A percentile compares a stretch with the other conserved stretches of the same genome.
Evolutionary conservation across 441 rosid species (phyloP).

Genomic region (Flueggea neowawraea): DNA sequence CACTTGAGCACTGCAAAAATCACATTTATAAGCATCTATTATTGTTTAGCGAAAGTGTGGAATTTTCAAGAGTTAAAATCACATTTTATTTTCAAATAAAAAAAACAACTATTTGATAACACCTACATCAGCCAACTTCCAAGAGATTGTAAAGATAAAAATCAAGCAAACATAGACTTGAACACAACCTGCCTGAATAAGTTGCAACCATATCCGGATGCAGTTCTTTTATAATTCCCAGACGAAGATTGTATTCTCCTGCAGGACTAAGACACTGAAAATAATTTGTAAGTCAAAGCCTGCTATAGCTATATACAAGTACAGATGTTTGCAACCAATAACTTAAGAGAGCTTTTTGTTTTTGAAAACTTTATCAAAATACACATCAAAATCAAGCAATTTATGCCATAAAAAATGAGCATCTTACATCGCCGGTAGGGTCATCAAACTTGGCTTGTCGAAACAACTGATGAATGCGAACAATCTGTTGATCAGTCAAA

Average conservation of each 20-base stretch:
- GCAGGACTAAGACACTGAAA: slow-evolving; percentile 99
- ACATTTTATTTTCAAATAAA: background rate
- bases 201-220: slow-evolving; percentile 99
- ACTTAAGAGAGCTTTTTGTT: too few species aligned
- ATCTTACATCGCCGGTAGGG: slow-evolving; percentile 93
- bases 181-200: slow-evolving; percentile 88
- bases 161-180: slow-evolving; percentile 13
- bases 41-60: background rate
- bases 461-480: slow-evolving; percentile 95
- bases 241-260: slow-evolving; percentile 99
- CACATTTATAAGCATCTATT: background rate
- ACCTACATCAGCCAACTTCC: background rate
- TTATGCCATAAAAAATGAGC: slow-evolving; percentile 13
- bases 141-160: background rate
- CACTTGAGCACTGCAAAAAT: slow-evolving; percentile 78
- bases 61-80: background rate
- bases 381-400: background rate
- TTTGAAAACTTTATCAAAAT: background rate
- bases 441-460: slow-evolving; percentile 99
- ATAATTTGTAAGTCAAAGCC: background rate
- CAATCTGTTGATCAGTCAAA: slow-evolving; percentile 87
- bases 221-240: slow-evolving; percentile 97
- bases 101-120: background rate
- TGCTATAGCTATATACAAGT: background rate
- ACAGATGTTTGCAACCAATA: too few species aligned